A percentile compares a stretch with the other conserved stretches of the same genome.
Evolutionary conservation across 2,329 filamentous ascomycete species (phyloP).

Genomic region (Aplosporella prunicola): DNA sequence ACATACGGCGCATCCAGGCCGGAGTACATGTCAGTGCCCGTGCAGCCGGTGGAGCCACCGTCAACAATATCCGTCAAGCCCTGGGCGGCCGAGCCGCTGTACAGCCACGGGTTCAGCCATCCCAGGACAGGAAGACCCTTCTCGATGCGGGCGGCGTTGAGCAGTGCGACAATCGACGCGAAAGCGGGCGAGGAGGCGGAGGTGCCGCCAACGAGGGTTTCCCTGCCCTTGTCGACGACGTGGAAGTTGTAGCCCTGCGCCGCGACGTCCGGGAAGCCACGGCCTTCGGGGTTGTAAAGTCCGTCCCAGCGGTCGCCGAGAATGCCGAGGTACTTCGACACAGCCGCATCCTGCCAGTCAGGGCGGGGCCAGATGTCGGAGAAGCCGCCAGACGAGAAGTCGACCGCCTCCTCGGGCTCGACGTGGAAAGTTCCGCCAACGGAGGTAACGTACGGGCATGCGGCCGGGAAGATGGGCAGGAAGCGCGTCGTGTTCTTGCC

Average conservation of each 20-base stretch:
- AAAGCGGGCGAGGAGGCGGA: constrained; percentile 31
- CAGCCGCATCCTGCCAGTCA: constrained; percentile 33
- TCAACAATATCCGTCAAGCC: constrained; percentile 42
- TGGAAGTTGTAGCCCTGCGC: constrained; percentile 29
- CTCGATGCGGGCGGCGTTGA: constrained; percentile 30
- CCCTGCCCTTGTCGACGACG: constrained; percentile 25
- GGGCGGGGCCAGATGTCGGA: constrained; percentile 35
- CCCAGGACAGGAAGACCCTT: constrained; percentile 26
- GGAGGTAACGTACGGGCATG: constrained; percentile 40
- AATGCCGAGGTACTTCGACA: constrained; percentile 29
- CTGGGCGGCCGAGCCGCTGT: constrained; percentile 31
- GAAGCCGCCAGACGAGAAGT: constrained; percentile 38
- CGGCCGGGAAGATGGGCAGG: constrained; percentile 37
- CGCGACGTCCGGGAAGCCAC: constrained; percentile 38
- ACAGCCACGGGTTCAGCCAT: constrained; percentile 34
- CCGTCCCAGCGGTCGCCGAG: constrained; percentile 32
- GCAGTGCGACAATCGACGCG: constrained; percentile 26
- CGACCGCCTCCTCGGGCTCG: constrained; percentile 30
- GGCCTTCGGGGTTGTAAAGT: constrained; percentile 34
- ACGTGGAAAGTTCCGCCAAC: constrained; percentile 35
- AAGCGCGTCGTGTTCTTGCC: constrained; percentile 36
- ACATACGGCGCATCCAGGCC: constrained; percentile 31
- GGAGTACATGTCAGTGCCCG: constrained; percentile 28
- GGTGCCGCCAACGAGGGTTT: constrained; percentile 28
- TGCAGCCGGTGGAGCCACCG: constrained; percentile 39